Base-by-base conservation (phyloP, 2,329 filamentous ascomycete genomes). In the Aspergillus costaricaensis region DNA sequence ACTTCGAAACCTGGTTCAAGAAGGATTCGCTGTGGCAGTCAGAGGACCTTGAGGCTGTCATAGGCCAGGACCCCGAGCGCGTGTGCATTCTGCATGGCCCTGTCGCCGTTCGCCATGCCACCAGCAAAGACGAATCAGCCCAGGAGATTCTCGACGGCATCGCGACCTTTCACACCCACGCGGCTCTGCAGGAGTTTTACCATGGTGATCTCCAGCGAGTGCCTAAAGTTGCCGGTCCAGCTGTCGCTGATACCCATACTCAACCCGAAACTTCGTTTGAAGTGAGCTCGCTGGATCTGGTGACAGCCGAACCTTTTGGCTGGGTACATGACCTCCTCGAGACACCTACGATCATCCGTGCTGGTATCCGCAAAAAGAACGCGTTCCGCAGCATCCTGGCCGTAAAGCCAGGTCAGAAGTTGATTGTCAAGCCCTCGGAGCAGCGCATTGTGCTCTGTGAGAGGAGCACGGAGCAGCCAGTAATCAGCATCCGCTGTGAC, bases 11-110 rank as follows among this genome's bases (percentile, higher is more conserved):
- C 7, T 60, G 58, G 58, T 60, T 60, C 47, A 60, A 60, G 38
- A 60, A 60, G 43, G 57, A 59, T 21, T 59, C 57, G 12, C n/a
- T 59, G 8, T 59, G 57, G 57, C 57, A 59, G 32, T 55, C 57
- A 10, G 57, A 59, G 43, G 43, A 49, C 9, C 12, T 59, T 1
- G 57, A 55, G 6, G 51, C 57, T 3, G 57, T 59, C 10, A 2
- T 43, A n/a, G 57, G 44, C 8, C 51, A 55, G 12, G 57, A 59
- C 23, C 25, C 36, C 7, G 21, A 54, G 17, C 50, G 57, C 3
- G 44, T 59, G 7, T 59, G 57, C 17, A 49, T 59, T 5, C 27
- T 59, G 10, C 57, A 59, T 23, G 57, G 57, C 41, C 51, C 57
- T 1, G 57, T 59, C 3, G 50, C 57, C 0, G 57, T 49, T 17